Evolutionary conservation across 2,329 filamentous ascomycete genomes (phyloP), one percentile per base, ranked within the genome.

Genomic region (Colletotrichum melonis): DNA sequence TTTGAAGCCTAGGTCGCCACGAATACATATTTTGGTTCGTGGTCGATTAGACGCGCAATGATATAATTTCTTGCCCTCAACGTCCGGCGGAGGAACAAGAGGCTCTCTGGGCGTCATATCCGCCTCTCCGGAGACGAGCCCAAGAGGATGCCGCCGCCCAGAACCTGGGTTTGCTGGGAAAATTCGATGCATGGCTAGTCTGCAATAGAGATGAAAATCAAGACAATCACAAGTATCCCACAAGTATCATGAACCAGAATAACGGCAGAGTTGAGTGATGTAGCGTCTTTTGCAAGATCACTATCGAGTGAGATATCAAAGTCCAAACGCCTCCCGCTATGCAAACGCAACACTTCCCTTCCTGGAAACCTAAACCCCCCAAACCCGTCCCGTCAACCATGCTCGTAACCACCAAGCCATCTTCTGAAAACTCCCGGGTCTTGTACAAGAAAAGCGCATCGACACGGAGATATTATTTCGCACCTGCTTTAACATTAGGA

Each of bases 251-350:
- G 16, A 4, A 12, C 14, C 42, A 8, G 4, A 5, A 12, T 16
- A 3, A 14, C 28, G 2, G 5, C 24, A 57, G 64, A 63, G 46
- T 68, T 52, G 56, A 49, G 35, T 30, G n/a, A 49, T 14, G 26
- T 38, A 49, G 59, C 60, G 38, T 63, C n/a, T 24, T n/a, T 49
- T 38, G 5, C n/a, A 22, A 56, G 22, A 8, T 28, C 55, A 64
- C 54, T 30, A 69, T 55, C 16, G 1, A 28, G 38, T n/a, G 24
- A 72, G 67, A 46, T 52, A 68, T 55, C 38, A 38, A 63, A 66
- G 54, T 55, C 63, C 49, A 66, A 59, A 74, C 73, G 73, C 73
- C 73, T 58, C n/a, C 28, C 73, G 73, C 69, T 74, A 74, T 74
- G 73, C 65, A 69, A 66, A 66, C 54, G 22, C 35, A 71, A 16